phyloP scores from a whole-genome alignment of 345 rosid genomes.

The Sisymbrium altissimum region DNA sequence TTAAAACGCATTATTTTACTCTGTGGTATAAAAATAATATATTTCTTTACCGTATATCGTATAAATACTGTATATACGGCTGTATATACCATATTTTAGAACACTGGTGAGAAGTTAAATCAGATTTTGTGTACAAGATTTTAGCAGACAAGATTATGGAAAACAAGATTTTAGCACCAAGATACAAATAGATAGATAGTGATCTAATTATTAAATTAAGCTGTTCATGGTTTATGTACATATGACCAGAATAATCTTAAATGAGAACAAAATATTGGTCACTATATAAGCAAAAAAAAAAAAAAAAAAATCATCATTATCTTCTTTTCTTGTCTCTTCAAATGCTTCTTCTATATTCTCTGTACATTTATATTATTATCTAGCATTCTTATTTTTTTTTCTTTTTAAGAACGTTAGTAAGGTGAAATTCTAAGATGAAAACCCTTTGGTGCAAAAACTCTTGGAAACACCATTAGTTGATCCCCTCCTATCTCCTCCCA shows the following conservation, averaged over 20 bases:
- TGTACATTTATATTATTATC: not conserved
- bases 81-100: too few species aligned
- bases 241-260: not conserved
- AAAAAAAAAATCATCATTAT: not conserved
- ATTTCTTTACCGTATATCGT: too few species aligned
- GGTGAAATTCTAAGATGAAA: constrained; percentile 59
- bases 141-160: too few species aligned
- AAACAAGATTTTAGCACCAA: not conserved
- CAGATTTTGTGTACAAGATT: too few species aligned
- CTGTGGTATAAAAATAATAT: too few species aligned
- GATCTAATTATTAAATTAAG: not conserved
- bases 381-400: too few species aligned
- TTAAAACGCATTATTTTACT: too few species aligned
- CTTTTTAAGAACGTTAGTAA: constrained; percentile 14
- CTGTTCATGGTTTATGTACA: not conserved
- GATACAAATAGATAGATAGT: not conserved
- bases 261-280: not conserved
- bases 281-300: not conserved
- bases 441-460: constrained; percentile 94
- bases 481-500: constrained; percentile 87
- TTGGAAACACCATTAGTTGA: constrained; percentile 71
- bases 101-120: too few species aligned
- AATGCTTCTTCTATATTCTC: constrained; percentile 5
- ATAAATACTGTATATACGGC: too few species aligned
- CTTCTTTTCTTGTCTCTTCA: not conserved